Evolutionary conservation across 2,329 filamentous ascomycete genomes (phyloP), one percentile per base, ranked within the genome.

Genomic region (Didymosphaeria variabile): DNA sequence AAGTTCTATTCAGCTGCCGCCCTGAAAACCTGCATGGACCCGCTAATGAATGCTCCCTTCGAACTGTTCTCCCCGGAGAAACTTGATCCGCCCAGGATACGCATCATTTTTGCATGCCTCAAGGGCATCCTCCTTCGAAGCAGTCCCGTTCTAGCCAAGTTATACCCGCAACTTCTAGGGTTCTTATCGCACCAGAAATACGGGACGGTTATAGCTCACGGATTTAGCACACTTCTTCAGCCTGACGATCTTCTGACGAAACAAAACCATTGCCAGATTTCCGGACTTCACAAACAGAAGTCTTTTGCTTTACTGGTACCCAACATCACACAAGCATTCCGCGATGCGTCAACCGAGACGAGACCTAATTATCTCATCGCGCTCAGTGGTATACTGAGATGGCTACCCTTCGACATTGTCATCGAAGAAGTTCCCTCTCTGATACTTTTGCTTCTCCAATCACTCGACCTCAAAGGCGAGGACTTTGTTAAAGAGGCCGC

Each of bases 321-420:
- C 0, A 75, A 82, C 32, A 85, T 90, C 53, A 83, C 85, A 5
- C 75, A 80, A 29, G 79, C 81, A 3, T 87, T 88, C 70, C 82
- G 81, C 59, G 75, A 75, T 19, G 80, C 82, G 8, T 74, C 77
- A 32, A 60, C 69, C 58, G 66, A 77, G 13, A 75, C 80, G 21
- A 90, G 90, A 74, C 81, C 84, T 50, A 87, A 88, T 63, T 88
- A 89, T 67, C 83, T 91, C 26, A 83, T 88, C 36, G 88, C 88
- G 5, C 80, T 91, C 3, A 85, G 87, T 4, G 87, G 87, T 1
- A 83, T 90, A 15, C 79, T 91, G 44, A 81, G 83, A 53, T 86
- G 85, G 71, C 83, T 89, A 46, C 84, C 88, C 0, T 86, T 88
- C 36, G 78, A 83, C 5, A 82, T 91, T 46, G 82, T 90, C 13